Conservation (phyloP, 805 yeast genomes). For the Yarrowia bubula region DNA sequence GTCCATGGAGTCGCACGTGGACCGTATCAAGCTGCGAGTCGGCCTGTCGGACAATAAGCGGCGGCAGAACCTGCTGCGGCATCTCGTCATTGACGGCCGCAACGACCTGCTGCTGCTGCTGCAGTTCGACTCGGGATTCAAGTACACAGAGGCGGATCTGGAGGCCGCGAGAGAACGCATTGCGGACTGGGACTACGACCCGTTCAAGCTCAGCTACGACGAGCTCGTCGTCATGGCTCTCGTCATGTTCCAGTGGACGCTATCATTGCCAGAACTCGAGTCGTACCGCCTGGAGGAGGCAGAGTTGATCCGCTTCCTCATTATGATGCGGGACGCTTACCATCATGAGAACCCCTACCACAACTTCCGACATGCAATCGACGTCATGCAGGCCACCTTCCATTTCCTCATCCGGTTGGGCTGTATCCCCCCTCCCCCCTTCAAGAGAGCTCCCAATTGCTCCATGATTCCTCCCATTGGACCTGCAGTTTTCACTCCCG, state of each 20-base stretch:
- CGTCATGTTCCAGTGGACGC: constrained; percentile 18
- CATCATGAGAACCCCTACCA: constrained; percentile 87
- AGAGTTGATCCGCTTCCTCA: constrained; percentile 56
- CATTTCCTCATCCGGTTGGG: constrained; percentile 47
- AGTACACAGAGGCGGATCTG: not conserved
- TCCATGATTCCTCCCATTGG: not conserved
- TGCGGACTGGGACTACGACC: constrained; percentile 24
- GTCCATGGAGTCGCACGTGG: constrained; percentile 12
- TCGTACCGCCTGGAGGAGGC: constrained; percentile 41
- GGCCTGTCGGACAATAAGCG: constrained; percentile 23
- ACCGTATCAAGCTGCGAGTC: constrained; percentile 21
- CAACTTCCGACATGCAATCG: constrained; percentile 93
- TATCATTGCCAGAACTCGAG: constrained; percentile 29
- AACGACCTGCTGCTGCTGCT: constrained; percentile 14
- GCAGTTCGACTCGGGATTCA: constrained; percentile 8
- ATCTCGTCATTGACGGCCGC: constrained; percentile 14
- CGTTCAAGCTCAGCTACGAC: constrained; percentile 11
- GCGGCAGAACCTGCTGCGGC: constrained; percentile 25
- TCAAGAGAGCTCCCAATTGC: constrained; percentile 12
- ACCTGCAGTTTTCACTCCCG: constrained; percentile 35
- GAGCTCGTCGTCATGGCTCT: constrained; percentile 24
- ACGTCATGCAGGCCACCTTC: constrained; percentile 88
- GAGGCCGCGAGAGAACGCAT: constrained; percentile 6
- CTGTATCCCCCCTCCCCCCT: constrained; percentile 36
- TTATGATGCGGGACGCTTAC: constrained; percentile 73